Evolutionary conservation across 2,329 filamentous ascomycete species (phyloP), one percentile per base, ranked within the genome.

Genomic region (Cryphonectria radicalis): DNA sequence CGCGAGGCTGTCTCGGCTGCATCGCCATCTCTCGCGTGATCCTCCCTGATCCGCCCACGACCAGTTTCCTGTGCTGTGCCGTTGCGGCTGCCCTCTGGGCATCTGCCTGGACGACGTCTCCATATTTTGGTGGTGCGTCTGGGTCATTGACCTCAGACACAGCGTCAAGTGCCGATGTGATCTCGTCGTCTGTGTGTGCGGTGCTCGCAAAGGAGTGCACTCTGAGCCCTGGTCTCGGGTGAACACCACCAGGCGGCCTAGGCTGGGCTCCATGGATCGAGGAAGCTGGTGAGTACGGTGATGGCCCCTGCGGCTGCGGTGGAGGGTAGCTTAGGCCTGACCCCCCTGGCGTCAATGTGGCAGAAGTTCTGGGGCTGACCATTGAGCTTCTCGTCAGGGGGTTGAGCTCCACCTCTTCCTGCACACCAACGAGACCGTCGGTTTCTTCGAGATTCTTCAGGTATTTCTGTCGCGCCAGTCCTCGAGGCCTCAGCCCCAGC

Each of bases 71-170:
- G 37, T 63, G 63, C 43, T 50, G 67, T 42, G 28, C 59, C 6
- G 60, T 19, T 7, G 57, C 43, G 6, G 46, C 64, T 19, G 46
- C 46, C 14, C 59, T 53, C 28, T 68, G 53, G 0, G 67, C 67
- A 22, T 68, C 67, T 6, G 59, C 67, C 32, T 68, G 67, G 17
- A 68, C 60, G 2, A 68, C 67, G 35, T 68, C 67, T 55, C 67
- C 67, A 22, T 68, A 68, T 40, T 68, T 68, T 10, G 67, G 67
- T 42, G 67, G 67, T 63, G 53, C 67, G 7, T 68, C 67, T 14
- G 67, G 67, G 22, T 68, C 59, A 10, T 63, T 25, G 25, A 50
- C 59, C 22, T 68, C 67, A 28, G 59, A 63, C n/a, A 68, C 67
- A 10, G 67, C 67, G 32, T 53, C 42, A 19, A 63, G 67, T 10